Conservation (phyloP, 1,284 basidiomycete genomes). For the Austroboletus niveus region DNA sequence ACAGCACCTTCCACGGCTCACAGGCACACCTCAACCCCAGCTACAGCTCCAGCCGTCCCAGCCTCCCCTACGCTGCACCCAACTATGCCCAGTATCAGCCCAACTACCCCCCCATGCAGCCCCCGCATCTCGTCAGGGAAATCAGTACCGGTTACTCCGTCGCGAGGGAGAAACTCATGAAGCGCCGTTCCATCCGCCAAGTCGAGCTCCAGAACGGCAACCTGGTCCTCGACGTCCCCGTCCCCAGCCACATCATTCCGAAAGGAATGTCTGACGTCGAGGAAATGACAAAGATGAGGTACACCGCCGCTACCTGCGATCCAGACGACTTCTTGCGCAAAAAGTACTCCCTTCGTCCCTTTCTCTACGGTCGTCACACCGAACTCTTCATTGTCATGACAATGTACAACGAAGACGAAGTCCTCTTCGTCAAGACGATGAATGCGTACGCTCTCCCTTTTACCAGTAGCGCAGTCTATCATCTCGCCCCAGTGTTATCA, state of each 20-base stretch:
- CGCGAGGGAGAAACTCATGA: constrained; percentile 75
- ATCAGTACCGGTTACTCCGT: constrained; percentile 62
- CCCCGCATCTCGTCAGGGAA: constrained; percentile 46
- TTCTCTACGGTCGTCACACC: constrained; percentile 80
- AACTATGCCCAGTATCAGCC: constrained; percentile 42
- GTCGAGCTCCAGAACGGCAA: constrained; percentile 83
- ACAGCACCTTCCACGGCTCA: constrained; percentile 59
- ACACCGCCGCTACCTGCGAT: constrained; percentile 93
- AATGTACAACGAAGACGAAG: constrained; percentile 95
- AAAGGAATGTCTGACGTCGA: constrained; percentile 59
- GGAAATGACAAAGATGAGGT: constrained; percentile 84
- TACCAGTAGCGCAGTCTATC: background rate
- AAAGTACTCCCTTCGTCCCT: constrained; percentile 83
- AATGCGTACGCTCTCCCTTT: constrained; percentile 61
- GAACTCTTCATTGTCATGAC: constrained; percentile 96
- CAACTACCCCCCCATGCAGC: constrained; percentile 54
- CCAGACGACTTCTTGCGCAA: constrained; percentile 83
- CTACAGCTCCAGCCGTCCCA: constrained; percentile 57
- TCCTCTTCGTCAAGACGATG: constrained; percentile 83
- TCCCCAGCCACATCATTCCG: constrained; percentile 77
- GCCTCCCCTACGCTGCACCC: constrained; percentile 38
- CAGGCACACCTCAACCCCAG: constrained; percentile 65
- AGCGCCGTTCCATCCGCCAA: constrained; percentile 74
- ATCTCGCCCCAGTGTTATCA: constrained; percentile 66
- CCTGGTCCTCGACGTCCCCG: constrained; percentile 78